Conservation (phyloP, 768 basidiomycete species). For the Lactarius tabidus region DNA sequence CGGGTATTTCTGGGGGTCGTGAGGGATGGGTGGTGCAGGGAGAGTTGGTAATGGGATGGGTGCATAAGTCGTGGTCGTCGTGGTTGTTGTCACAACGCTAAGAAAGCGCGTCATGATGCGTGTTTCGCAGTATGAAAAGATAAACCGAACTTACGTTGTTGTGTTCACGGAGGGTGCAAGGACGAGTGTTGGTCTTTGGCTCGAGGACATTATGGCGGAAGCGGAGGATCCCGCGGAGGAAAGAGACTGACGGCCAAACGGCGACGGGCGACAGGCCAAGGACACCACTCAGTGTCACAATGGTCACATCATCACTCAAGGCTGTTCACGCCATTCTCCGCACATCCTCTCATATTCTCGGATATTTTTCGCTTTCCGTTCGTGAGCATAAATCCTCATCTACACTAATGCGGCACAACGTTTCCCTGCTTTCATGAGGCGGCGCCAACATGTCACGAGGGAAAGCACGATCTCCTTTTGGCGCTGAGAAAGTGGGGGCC, state of each 20-base stretch:
- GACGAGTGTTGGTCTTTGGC: conserved; percentile 61
- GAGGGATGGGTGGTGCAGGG: conserved; percentile 65
- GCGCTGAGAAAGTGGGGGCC: neutral
- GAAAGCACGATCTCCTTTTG: neutral
- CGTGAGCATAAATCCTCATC: neutral
- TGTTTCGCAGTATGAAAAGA: neutral
- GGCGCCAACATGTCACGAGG: neutral
- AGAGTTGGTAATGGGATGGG: conserved; percentile 79
- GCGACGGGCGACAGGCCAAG: conserved; percentile 1
- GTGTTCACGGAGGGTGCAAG: conserved; percentile 82
- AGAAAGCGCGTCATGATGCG: conserved; percentile 9
- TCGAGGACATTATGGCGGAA: conserved; percentile 51
- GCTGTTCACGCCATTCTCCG: neutral
- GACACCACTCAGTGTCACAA: neutral
- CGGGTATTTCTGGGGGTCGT: conserved; percentile 77
- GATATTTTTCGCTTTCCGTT: neutral
- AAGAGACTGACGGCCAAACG: conserved; percentile 19
- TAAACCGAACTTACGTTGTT: conserved; percentile 57
- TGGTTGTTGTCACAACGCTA: conserved; percentile 88
- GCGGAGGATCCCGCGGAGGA: conserved; percentile 30
- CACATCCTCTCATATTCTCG: neutral
- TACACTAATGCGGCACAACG: neutral
- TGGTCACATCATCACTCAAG: conserved; percentile 5
- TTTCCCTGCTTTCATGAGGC: neutral
- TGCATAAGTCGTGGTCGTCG: conserved; percentile 84